These are phyloP conservation scores for Fusarium sp. DNA, from an alignment of 2,329 filamentous ascomycete species.

Conservation along the genomic window DNA sequence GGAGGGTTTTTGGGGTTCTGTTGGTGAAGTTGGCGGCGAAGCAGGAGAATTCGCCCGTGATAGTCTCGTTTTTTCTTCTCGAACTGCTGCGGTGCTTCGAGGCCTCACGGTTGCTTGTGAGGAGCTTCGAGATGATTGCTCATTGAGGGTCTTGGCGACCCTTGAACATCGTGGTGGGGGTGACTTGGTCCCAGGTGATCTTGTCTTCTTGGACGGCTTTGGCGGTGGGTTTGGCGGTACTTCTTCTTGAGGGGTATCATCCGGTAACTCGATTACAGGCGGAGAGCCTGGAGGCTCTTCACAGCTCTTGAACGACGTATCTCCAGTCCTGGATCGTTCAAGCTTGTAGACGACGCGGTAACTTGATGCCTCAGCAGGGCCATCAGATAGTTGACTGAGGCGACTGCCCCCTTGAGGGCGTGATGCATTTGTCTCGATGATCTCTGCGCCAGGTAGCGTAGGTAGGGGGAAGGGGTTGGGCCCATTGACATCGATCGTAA, in stretches of 20 bases:
- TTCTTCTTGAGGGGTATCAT: constrained; percentile 32
- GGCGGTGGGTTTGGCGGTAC: constrained; percentile 21
- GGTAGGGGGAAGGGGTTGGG: constrained; percentile 63
- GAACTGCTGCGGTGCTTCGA: neutral
- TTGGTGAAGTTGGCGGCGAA: constrained; percentile 24
- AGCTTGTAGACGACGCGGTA: constrained; percentile 72
- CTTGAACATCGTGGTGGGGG: constrained; percentile 28
- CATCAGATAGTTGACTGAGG: constrained; percentile 32
- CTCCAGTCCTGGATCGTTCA: constrained; percentile 63
- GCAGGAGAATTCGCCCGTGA: constrained; percentile 16
- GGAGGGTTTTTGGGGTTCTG: constrained; percentile 14
- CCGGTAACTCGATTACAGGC: constrained; percentile 45
- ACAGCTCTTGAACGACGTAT: constrained; percentile 54
- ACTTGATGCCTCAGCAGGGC: constrained; percentile 47
- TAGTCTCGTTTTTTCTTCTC: constrained; percentile 25
- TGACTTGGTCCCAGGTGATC: constrained; percentile 12
- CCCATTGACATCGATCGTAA: constrained; percentile 73
- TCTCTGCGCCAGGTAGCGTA: constrained; percentile 69
- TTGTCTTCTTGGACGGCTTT: constrained; percentile 25
- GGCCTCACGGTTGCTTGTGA: constrained; percentile 9
- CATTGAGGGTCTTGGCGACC: constrained; percentile 10
- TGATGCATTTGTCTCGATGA: constrained; percentile 64
- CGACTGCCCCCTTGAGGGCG: constrained; percentile 18
- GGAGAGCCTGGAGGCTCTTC: constrained; percentile 41
- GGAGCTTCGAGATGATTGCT: constrained; percentile 10